Conservation (phyloP, 164 flowering plant species). For the Buxus sempervirens region DNA sequence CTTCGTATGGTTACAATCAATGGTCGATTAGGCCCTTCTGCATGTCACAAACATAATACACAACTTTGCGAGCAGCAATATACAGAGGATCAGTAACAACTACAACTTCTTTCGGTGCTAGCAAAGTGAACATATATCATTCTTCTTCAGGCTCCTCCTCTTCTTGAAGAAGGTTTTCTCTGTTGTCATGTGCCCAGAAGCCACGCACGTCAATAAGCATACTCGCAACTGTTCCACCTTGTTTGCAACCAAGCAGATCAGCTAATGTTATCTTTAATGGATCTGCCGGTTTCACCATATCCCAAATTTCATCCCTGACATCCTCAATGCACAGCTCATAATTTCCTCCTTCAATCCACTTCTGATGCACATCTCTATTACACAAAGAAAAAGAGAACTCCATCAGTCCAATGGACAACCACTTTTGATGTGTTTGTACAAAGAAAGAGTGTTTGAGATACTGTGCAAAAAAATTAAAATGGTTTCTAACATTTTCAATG, state of each 20-base stretch:
- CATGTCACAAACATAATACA: too few relatives aligned
- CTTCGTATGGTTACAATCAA: too few relatives aligned
- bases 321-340: slow-evolving; percentile 76
- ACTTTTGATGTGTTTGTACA: background rate
- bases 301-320: slow-evolving; percentile 90
- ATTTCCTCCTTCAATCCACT: slow-evolving; percentile 85
- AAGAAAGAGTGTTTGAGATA: background rate
- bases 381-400: background rate
- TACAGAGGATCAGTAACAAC: background rate
- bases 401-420: background rate
- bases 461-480: background rate
- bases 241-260: slow-evolving; percentile 84
- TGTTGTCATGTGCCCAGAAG: slow-evolving; percentile 98
- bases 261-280: slow-evolving; percentile 65
- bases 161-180: slow-evolving; percentile 98
- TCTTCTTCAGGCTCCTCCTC: slow-evolving; percentile 98
- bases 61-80: too few relatives aligned
- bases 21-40: too few relatives aligned
- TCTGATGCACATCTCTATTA: slow-evolving; percentile 75
- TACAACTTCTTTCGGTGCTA: slow-evolving; percentile 24
- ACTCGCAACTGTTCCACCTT: slow-evolving; percentile 96
- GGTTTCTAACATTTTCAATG: background rate
- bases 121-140: slow-evolving; percentile 10
- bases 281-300: slow-evolving; percentile 95
- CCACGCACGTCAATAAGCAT: slow-evolving; percentile 99